Evolutionary conservation across 768 basidiomycete genomes (phyloP).

Genomic region (Auricularia sp.): DNA sequence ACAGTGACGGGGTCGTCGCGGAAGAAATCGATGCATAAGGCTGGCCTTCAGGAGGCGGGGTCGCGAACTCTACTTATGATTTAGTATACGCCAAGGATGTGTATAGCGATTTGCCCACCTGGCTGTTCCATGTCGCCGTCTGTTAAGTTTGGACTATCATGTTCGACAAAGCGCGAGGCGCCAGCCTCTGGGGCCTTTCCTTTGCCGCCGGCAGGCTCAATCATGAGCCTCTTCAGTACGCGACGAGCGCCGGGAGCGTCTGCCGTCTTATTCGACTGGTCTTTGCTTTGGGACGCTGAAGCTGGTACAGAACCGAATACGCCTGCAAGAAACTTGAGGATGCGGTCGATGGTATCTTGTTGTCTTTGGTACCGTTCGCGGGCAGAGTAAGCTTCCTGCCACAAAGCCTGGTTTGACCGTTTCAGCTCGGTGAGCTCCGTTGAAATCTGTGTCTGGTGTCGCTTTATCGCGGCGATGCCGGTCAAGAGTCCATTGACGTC

Average conservation of each 20-base stretch:
- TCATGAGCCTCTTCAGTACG: constrained; percentile 52
- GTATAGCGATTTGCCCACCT: constrained; percentile 6
- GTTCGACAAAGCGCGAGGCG: constrained; percentile 20
- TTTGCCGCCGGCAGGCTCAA: constrained; percentile 37
- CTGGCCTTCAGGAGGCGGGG: not conserved
- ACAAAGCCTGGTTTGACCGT: constrained; percentile 77
- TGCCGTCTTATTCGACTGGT: constrained; percentile 22
- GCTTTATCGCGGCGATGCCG: constrained; percentile 78
- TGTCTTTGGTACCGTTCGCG: constrained; percentile 82
- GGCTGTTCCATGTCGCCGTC: constrained; percentile 8
- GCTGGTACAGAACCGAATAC: constrained; percentile 57
- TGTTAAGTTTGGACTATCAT: constrained; percentile 12
- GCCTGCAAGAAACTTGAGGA: constrained; percentile 88
- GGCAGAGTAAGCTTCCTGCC: constrained; percentile 79
- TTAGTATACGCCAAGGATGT: constrained; percentile 7
- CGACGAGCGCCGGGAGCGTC: constrained; percentile 40
- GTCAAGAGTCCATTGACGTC: constrained; percentile 73
- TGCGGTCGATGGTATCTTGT: constrained; percentile 91
- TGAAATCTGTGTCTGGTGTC: constrained; percentile 88
- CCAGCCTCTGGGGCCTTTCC: constrained; percentile 9
- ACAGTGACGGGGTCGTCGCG: not conserved
- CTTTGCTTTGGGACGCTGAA: constrained; percentile 29
- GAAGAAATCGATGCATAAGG: not conserved
- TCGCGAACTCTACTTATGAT: not conserved
- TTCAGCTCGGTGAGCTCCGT: constrained; percentile 83